phyloP scores from a whole-genome alignment of 352 stramenopile genomes.

The Phytopythium ostracodes region DNA sequence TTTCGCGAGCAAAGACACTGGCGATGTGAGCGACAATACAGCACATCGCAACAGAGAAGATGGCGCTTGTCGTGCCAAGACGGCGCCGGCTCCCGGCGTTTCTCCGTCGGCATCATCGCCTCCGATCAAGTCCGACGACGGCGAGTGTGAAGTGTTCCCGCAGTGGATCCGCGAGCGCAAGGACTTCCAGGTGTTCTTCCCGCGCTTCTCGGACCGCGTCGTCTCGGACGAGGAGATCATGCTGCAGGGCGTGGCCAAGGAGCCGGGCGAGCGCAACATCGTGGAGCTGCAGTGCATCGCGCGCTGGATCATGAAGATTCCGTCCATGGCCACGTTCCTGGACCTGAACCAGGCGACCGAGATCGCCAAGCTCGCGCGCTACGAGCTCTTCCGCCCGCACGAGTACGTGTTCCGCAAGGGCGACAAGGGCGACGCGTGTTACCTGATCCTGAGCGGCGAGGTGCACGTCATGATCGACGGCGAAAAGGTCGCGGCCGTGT shows the following conservation, averaged over 20 bases:
- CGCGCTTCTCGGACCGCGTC: slow-evolving; percentile 52
- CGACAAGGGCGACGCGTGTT: slow-evolving; percentile 60
- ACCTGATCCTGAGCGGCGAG: slow-evolving; percentile 56
- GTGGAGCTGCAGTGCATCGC: slow-evolving; percentile 70
- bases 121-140: slow-evolving; percentile 2
- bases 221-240: slow-evolving; percentile 69
- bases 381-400: slow-evolving; percentile 40
- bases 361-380: slow-evolving; percentile 62
- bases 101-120: neutral
- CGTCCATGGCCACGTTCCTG: slow-evolving; percentile 59
- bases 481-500: slow-evolving; percentile 48
- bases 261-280: slow-evolving; percentile 59
- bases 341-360: slow-evolving; percentile 65
- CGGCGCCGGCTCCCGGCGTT: neutral
- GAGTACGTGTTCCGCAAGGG: slow-evolving; percentile 64
- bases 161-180: slow-evolving; percentile 71
- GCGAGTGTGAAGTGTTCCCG: slow-evolving; percentile 42
- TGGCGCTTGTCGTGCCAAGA: neutral
- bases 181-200: slow-evolving; percentile 74
- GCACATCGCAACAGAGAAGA: no score
- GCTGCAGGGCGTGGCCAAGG: slow-evolving; percentile 53
- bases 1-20: no score
- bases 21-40: no score
- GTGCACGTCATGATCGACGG: slow-evolving; percentile 64
- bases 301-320: slow-evolving; percentile 74